phyloP scores from a whole-genome alignment of 2,329 filamentous ascomycete species.

The Dothideomycetidae sp. region DNA sequence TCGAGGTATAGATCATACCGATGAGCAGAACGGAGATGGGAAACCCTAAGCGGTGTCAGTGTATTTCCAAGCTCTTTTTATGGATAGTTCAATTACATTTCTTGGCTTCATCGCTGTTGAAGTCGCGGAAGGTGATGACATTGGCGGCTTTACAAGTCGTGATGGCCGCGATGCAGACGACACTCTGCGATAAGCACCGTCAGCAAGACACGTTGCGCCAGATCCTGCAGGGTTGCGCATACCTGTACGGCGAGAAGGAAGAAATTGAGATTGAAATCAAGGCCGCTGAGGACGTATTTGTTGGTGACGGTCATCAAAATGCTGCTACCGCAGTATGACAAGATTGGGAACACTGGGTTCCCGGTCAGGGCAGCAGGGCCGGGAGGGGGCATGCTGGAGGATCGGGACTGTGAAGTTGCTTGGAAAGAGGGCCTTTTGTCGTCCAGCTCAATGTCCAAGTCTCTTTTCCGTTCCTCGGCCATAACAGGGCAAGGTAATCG shows the following conservation, averaged over 20 bases:
- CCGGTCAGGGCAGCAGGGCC: constrained; percentile 32
- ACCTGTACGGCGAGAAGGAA: constrained; percentile 90
- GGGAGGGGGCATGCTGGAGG: constrained; percentile 37
- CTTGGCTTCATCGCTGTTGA: constrained; percentile 76
- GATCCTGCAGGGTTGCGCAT: constrained; percentile 25
- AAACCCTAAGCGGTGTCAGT: constrained; percentile 51
- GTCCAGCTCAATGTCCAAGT: constrained; percentile 58
- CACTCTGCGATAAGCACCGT: constrained; percentile 43
- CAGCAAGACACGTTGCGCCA: not conserved
- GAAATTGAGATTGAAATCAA: constrained; percentile 89
- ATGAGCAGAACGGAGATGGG: constrained; percentile 90
- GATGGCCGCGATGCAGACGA: constrained; percentile 80
- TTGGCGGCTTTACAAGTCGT: constrained; percentile 66
- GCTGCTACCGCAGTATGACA: constrained; percentile 88
- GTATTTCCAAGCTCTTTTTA: constrained; percentile 4
- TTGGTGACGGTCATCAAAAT: constrained; percentile 99
- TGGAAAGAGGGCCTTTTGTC: constrained; percentile 40
- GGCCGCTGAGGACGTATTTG: constrained; percentile 91
- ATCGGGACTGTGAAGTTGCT: constrained; percentile 13
- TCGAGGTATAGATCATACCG: constrained; percentile 97
- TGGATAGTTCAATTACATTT: constrained; percentile 56
- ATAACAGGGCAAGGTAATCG: constrained; percentile 36
- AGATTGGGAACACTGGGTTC: constrained; percentile 64
- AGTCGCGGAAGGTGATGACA: constrained; percentile 69
- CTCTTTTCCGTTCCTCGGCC: constrained; percentile 80